Conservation (phyloP, 495 filamentous ascomycete species). For the Xeromyces bisporus region DNA sequence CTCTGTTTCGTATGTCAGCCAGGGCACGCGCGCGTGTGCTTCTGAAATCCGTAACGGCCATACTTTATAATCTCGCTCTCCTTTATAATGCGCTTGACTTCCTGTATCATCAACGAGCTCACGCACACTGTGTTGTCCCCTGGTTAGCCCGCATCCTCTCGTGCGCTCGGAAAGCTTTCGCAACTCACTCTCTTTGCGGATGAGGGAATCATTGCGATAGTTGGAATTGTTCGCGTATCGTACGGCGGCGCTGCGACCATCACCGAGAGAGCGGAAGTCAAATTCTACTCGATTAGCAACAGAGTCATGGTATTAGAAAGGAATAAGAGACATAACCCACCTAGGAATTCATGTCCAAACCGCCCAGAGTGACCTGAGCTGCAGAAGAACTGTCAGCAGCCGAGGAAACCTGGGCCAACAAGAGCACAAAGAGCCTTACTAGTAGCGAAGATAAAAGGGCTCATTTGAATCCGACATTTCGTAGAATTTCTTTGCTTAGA, state of each 20-base stretch:
- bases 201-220: slow-evolving; percentile 96
- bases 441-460: slow-evolving; percentile 93
- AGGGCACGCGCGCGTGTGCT: not conserved
- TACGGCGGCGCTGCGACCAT: slow-evolving; percentile 86
- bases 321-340: slow-evolving; percentile 33
- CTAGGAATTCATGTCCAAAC: slow-evolving; percentile 96
- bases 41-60: slow-evolving; percentile 3
- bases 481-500: too few species aligned
- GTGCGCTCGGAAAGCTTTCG: slow-evolving; percentile 1
- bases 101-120: slow-evolving; percentile 75
- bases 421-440: slow-evolving; percentile 39
- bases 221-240: slow-evolving; percentile 99
- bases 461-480: slow-evolving; percentile 45
- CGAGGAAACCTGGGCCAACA: slow-evolving; percentile 24
- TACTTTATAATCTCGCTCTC: slow-evolving; percentile 98
- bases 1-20: slow-evolving; percentile 38
- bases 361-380: slow-evolving; percentile 96
- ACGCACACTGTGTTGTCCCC: slow-evolving; percentile 65
- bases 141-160: slow-evolving; percentile 6
- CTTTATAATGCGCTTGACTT: slow-evolving; percentile 94
- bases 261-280: slow-evolving; percentile 82
- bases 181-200: slow-evolving; percentile 93
- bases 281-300: slow-evolving; percentile 53
- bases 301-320: not conserved
- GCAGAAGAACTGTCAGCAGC: slow-evolving; percentile 32